Evolutionary conservation across 2,329 filamentous ascomycete genomes (phyloP).

Genomic region (Mariannaea sp.): DNA sequence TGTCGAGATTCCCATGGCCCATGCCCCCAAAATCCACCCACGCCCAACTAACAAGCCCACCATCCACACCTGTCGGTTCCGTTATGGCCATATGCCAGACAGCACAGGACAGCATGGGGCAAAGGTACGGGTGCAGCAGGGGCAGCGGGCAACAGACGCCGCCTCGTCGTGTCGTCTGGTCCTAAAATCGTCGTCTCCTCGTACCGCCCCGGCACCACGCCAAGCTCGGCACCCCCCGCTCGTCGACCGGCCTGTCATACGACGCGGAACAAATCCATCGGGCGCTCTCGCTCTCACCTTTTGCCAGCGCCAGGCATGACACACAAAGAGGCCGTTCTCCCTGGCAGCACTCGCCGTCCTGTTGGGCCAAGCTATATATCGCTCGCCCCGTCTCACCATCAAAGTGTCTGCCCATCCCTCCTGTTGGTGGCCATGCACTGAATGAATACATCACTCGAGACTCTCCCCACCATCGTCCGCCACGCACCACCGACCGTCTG

Average conservation of each 20-base stretch:
- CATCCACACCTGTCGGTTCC: constrained; percentile 11
- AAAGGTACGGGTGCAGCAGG: not conserved
- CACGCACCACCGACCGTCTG: constrained; percentile 33
- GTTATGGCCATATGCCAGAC: constrained; percentile 1
- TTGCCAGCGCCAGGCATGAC: constrained; percentile 10
- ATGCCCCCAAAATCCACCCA: constrained; percentile 12
- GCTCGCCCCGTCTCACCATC: constrained; percentile 39
- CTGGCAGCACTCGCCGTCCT: constrained; percentile 9
- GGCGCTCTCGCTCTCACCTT: constrained; percentile 35
- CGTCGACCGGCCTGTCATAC: constrained; percentile 36
- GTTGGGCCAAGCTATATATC: constrained; percentile 36
- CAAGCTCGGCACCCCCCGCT: constrained; percentile 38
- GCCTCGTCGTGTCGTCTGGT: constrained; percentile 10
- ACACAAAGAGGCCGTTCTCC: constrained; percentile 6
- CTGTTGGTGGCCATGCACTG: constrained; percentile 30
- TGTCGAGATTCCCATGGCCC: constrained; percentile 31
- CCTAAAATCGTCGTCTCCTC: constrained; percentile 13
- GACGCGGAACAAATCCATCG: constrained; percentile 37
- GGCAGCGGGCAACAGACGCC: constrained; percentile 11
- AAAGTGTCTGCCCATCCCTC: constrained; percentile 35
- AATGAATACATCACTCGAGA: constrained; percentile 35
- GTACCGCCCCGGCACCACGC: constrained; percentile 28
- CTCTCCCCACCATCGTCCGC: constrained; percentile 33
- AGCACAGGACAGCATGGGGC: constrained; percentile 7
- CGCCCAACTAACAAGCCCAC: constrained; percentile 1